Evolutionary conservation across 306 rosid species (phyloP), one percentile per base, ranked within the genome.

Genomic region (Corylus avellana): DNA sequence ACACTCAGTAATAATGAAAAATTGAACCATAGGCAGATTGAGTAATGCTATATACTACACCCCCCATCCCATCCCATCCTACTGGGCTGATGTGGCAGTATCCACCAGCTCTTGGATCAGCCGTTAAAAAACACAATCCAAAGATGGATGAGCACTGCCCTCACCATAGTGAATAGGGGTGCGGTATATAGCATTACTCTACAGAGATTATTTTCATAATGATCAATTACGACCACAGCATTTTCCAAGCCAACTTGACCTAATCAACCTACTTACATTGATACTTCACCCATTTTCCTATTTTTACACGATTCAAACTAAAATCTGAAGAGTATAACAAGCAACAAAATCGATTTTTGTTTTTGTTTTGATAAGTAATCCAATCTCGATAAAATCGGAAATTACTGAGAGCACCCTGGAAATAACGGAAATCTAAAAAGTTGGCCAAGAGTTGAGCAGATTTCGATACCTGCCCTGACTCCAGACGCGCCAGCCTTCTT

Each of bases 401-500:
- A 74, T 63, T 27, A 14, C 73, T 39, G 22, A 66, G 44, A n/a
- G 37, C 72, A 82, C 32, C 8, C 17, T 20, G 73, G 25, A 17
- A 50, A 70, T 58, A 32, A 68, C 14, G 16, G 20, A 44, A 51
- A 46, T 29, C 18, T 18, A n/a, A 66, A 55, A 67, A 59, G 37
- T 10, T 17, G 37, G 6, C 37, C 17, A 12, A 25, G 5, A 47
- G 18, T 63, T 12, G 1, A 12, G 29, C 25, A 62, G 42, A 27
- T 18, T 18, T 16, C 35, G 18, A 58, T 81, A 93, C 98, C 98
- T 82, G 98, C 98, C 72, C 98, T 82, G 80, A 91, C 51, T 78
- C 98, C 98, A 49, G 92, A 85, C 49, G 98, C 93, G 27, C 92
- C 98, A n/a, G 98, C 98, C 77, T 82, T 93, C 89, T 93, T 92